Conservation (phyloP, 139 green algal species). For the Penium margaritaceum region DNA sequence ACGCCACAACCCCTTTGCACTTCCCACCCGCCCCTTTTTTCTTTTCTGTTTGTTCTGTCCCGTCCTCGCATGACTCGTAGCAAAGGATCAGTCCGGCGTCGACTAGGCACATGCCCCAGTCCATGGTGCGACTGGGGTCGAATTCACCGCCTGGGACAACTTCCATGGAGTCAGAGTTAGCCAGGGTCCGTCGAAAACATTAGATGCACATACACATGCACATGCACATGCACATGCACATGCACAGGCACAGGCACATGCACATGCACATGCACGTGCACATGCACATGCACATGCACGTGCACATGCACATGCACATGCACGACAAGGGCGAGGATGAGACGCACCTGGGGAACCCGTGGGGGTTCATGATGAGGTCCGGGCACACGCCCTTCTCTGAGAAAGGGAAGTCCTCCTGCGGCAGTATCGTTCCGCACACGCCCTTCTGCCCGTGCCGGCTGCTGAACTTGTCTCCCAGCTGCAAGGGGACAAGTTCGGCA, state of each 20-base stretch:
- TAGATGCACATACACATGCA: neutral
- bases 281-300: neutral
- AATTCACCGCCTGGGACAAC: too few relatives aligned
- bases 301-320: neutral
- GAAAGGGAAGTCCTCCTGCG: slow-evolving; percentile 91
- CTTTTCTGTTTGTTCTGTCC: too few relatives aligned
- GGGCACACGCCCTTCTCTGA: slow-evolving; percentile 72
- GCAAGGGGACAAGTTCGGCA: neutral
- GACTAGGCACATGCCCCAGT: too few relatives aligned
- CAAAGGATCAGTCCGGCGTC: too few relatives aligned
- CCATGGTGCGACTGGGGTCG: too few relatives aligned
- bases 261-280: neutral
- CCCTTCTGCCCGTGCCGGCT: slow-evolving; percentile 91
- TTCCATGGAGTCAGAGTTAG: too few relatives aligned
- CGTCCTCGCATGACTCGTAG: too few relatives aligned
- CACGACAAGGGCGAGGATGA: neutral
- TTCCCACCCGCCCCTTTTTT: too few relatives aligned
- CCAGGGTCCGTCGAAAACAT: too few relatives aligned
- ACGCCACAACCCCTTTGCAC: too few relatives aligned
- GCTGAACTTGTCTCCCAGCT: slow-evolving; percentile 95
- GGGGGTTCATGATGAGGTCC: slow-evolving; percentile 97
- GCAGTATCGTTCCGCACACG: slow-evolving; percentile 78
- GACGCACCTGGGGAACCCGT: neutral
- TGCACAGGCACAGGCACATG: neutral
- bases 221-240: neutral